Evolutionary conservation across 352 stramenopile species (phyloP).

Genomic region (Phytophthora sansomeana): DNA sequence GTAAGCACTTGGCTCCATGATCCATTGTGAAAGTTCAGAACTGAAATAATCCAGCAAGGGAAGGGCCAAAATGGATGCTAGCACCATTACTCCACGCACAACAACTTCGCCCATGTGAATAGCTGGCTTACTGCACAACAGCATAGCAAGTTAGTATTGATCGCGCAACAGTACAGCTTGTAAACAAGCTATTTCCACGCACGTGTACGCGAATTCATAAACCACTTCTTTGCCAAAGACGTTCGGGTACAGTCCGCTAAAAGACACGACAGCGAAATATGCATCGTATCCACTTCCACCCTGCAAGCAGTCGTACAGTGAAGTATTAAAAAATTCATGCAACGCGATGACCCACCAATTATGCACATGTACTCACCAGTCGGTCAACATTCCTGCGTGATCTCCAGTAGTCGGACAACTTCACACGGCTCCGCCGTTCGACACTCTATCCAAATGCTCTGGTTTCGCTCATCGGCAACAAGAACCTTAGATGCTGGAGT

Average conservation of each 20-base stretch:
- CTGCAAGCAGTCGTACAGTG: constrained; percentile 33
- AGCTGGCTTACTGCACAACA: constrained; percentile 62
- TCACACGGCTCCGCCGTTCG: constrained; percentile 52
- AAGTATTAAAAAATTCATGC: neutral
- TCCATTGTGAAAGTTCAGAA: constrained; percentile 61
- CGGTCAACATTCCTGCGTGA: constrained; percentile 74
- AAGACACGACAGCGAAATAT: constrained; percentile 69
- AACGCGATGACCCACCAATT: neutral
- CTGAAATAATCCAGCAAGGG: constrained; percentile 75
- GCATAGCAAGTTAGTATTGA: neutral
- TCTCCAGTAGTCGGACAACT: constrained; percentile 64
- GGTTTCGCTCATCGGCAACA: constrained; percentile 71
- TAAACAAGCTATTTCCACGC: constrained; percentile 26
- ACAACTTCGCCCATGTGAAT: constrained; percentile 78
- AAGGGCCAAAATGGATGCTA: constrained; percentile 68
- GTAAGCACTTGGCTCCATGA: constrained; percentile 63
- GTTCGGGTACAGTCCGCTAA: constrained; percentile 81
- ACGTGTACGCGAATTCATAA: constrained; percentile 89
- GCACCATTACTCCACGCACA: constrained; percentile 63
- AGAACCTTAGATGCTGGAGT: constrained; percentile 50
- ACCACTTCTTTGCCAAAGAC: constrained; percentile 65
- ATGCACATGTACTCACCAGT: constrained; percentile 32
- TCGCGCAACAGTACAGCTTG: neutral
- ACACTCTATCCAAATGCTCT: constrained; percentile 83
- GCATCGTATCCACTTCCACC: constrained; percentile 67